A percentile compares a stretch with the other conserved stretches of the same genome.
These are phyloP conservation scores for Botrytis elliptica DNA, from an alignment of 2,329 filamentous ascomycete genomes.

Conservation along the genomic window DNA sequence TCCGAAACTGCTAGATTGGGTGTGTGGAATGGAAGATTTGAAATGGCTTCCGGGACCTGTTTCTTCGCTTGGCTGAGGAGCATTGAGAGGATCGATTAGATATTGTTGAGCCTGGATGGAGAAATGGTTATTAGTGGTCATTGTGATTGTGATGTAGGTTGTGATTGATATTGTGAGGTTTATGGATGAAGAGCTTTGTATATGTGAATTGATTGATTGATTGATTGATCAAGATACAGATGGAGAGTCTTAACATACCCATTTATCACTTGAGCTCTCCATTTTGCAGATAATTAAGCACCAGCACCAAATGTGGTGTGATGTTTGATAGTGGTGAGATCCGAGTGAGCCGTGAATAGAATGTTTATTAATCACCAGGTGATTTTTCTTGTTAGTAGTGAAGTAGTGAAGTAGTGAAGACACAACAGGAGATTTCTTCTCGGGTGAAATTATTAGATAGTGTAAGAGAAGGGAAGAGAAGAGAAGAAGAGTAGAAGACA, in stretches of 20 bases:
- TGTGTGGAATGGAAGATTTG: slow-evolving; percentile 22
- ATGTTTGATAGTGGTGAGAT: background rate
- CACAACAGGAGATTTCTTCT: background rate
- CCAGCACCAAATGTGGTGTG: background rate
- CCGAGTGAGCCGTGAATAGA: background rate
- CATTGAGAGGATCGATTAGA: slow-evolving; percentile 67
- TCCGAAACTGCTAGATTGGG: slow-evolving; percentile 20
- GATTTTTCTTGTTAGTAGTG: background rate
- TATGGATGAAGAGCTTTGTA: background rate
- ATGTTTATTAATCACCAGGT: background rate
- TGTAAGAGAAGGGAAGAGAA: background rate
- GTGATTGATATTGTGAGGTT: background rate
- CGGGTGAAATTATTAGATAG: background rate
- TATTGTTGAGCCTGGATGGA: slow-evolving; percentile 58
- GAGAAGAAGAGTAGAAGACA: background rate
- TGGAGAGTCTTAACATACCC: slow-evolving; percentile 4
- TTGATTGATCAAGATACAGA: background rate
- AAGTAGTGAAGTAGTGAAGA: background rate
- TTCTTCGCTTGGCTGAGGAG: slow-evolving; percentile 65
- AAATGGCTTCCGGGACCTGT: slow-evolving; percentile 60
- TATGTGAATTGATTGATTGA: background rate
- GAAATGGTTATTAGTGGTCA: background rate
- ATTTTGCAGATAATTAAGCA: background rate
- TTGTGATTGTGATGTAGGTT: background rate
- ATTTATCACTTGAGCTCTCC: slow-evolving; percentile 19